Conservation (phyloP, 2,329 filamentous ascomycete species). For the Phialophora verrucosa region DNA sequence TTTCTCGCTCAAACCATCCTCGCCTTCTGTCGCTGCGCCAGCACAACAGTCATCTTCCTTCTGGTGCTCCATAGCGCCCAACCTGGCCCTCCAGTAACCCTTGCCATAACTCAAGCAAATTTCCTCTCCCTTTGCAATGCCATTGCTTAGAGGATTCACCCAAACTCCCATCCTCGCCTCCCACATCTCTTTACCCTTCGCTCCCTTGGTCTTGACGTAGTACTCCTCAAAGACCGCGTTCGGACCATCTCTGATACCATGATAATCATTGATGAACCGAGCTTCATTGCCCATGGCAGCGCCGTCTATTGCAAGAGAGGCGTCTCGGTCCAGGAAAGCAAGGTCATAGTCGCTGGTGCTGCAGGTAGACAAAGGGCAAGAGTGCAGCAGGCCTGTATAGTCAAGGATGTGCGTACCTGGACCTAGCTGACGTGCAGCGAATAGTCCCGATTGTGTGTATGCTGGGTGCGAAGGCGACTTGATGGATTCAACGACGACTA, state of each 20-base stretch:
- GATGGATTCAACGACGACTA: slow-evolving; percentile 48
- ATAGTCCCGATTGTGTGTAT: slow-evolving; percentile 49
- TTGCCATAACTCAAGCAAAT: slow-evolving; percentile 62
- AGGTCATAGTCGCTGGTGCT: slow-evolving; percentile 58
- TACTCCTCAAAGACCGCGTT: slow-evolving; percentile 53
- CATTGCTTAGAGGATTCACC: slow-evolving; percentile 53
- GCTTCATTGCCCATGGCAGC: slow-evolving; percentile 57
- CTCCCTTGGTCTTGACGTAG: slow-evolving; percentile 46
- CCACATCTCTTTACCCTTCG: slow-evolving; percentile 22
- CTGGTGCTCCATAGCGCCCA: slow-evolving; percentile 35
- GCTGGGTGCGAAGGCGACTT: slow-evolving; percentile 53
- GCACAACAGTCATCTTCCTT: background rate
- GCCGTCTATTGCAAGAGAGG: slow-evolving; percentile 57
- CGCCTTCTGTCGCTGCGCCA: background rate
- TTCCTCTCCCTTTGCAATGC: slow-evolving; percentile 55
- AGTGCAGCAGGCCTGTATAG: slow-evolving; percentile 58
- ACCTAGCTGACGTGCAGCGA: slow-evolving; percentile 54
- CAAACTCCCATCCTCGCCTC: slow-evolving; percentile 59
- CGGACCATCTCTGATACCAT: slow-evolving; percentile 48
- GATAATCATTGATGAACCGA: slow-evolving; percentile 61
- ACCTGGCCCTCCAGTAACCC: slow-evolving; percentile 51
- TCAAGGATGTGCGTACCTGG: slow-evolving; percentile 56
- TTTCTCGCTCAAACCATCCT: background rate
- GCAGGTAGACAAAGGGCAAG: slow-evolving; percentile 41
- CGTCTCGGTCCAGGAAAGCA: slow-evolving; percentile 54